Evolutionary conservation across 2,329 filamentous ascomycete species (phyloP).

Genomic region (Scedosporium aurantiacum): DNA sequence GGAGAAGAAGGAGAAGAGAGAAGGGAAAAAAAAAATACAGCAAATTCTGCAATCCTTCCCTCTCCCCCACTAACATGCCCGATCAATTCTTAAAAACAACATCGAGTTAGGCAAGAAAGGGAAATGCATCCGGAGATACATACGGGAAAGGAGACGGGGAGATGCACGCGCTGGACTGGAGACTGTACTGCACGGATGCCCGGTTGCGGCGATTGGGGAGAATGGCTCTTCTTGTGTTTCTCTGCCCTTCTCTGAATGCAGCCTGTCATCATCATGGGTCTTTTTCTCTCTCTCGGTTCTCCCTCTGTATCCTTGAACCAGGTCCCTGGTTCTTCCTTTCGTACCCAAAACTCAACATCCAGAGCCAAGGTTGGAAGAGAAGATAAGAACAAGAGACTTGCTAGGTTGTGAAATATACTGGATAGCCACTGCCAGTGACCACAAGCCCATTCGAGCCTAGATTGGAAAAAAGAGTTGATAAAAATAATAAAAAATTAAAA

Average conservation of each 20-base stretch:
- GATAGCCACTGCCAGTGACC: too few relatives aligned
- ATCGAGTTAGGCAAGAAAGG: neutral
- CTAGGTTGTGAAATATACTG: too few relatives aligned
- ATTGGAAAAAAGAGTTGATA: too few relatives aligned
- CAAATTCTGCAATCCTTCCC: neutral
- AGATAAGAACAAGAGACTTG: too few relatives aligned
- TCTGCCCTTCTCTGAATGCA: neutral
- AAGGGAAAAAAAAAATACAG: neutral
- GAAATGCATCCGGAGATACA: neutral
- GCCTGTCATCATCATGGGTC: neutral
- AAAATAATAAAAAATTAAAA: too few relatives aligned
- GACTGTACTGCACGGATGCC: neutral
- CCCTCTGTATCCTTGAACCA: too few relatives aligned
- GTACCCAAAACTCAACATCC: too few relatives aligned
- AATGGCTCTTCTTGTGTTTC: neutral
- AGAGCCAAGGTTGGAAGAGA: too few relatives aligned
- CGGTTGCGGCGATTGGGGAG: too few relatives aligned
- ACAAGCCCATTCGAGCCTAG: too few relatives aligned
- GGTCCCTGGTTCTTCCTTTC: too few relatives aligned
- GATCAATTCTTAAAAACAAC: neutral
- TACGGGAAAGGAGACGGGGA: neutral
- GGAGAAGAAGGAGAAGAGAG: neutral
- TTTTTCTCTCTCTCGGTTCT: too few relatives aligned
- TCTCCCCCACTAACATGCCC: neutral
- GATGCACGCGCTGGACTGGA: neutral